phyloP scores from a whole-genome alignment of 352 stramenopile species.

The Pythium phragmiticola region DNA sequence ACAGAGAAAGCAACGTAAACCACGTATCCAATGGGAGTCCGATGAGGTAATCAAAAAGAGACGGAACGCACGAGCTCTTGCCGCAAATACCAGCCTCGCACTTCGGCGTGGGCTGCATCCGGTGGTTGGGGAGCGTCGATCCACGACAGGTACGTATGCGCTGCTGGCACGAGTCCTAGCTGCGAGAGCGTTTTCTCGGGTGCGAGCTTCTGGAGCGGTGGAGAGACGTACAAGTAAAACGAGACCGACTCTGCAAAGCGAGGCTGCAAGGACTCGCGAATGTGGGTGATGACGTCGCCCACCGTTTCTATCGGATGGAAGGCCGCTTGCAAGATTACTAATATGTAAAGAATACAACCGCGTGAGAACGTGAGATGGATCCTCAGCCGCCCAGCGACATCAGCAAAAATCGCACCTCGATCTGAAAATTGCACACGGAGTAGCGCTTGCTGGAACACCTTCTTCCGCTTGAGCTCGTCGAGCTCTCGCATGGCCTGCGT shows the following conservation, averaged over 20 bases:
- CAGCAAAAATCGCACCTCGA: constrained; percentile 43
- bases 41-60: not conserved
- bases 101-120: not conserved
- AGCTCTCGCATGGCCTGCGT: constrained; percentile 87
- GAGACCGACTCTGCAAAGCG: not conserved
- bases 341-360: not conserved
- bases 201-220: constrained; percentile 64
- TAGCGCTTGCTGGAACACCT: constrained; percentile 70
- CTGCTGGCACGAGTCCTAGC: constrained; percentile 74
- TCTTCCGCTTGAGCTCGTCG: constrained; percentile 83
- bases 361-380: not conserved
- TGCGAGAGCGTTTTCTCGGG: constrained; percentile 58
- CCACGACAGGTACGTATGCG: constrained; percentile 79
- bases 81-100: constrained; percentile 57
- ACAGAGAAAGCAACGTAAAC: not conserved
- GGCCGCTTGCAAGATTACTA: constrained; percentile 74
- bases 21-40: not conserved
- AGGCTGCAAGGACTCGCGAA: constrained; percentile 46
- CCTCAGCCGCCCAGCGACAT: not conserved
- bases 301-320: constrained; percentile 85
- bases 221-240: constrained; percentile 84
- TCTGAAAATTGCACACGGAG: constrained; percentile 85
- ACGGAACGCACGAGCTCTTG: constrained; percentile 46
- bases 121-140: constrained; percentile 21
- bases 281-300: constrained; percentile 63